These are phyloP conservation scores for Saccharomycopsis selenospora DNA, from an alignment of 805 yeast genomes.

Conservation along the genomic window DNA sequence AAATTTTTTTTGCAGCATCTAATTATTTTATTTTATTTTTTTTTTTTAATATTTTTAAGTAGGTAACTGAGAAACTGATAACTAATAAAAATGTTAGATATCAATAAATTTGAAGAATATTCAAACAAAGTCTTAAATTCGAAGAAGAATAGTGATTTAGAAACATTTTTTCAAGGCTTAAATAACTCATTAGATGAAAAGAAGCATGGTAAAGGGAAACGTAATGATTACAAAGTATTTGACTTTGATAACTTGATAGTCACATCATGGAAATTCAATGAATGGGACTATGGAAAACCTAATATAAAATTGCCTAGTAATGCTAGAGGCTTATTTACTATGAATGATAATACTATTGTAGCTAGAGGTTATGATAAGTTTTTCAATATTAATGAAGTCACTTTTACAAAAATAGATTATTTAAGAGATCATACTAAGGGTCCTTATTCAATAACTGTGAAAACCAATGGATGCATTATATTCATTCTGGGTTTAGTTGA, in stretches of 20 bases:
- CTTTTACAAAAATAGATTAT: constrained; percentile 41
- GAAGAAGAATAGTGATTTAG: not conserved
- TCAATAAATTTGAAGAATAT: not conserved
- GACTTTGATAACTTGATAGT: constrained; percentile 1
- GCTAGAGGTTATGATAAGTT: constrained; percentile 93
- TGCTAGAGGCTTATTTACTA: constrained; percentile 79
- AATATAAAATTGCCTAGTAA: constrained; percentile 50
- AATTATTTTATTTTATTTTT: too few relatives aligned
- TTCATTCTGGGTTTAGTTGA: constrained; percentile 70
- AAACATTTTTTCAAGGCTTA: not conserved
- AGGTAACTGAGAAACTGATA: too few relatives aligned
- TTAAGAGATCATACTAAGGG: constrained; percentile 48
- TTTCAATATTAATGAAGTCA: constrained; percentile 69
- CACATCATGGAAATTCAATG: constrained; percentile 74
- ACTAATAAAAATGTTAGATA: not conserved
- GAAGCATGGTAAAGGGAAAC: constrained; percentile 1
- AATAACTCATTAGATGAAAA: not conserved
- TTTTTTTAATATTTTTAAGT: too few relatives aligned
- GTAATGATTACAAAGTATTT: not conserved
- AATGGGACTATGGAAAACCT: constrained; percentile 69
- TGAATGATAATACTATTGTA: constrained; percentile 41
- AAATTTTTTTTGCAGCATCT: too few relatives aligned
- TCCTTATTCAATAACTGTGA: constrained; percentile 73
- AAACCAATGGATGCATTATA: constrained; percentile 92
- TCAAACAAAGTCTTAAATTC: not conserved